These are phyloP conservation scores for Vigna trinervia DNA, from an alignment of 306 rosid species.

Conservation along the genomic window DNA sequence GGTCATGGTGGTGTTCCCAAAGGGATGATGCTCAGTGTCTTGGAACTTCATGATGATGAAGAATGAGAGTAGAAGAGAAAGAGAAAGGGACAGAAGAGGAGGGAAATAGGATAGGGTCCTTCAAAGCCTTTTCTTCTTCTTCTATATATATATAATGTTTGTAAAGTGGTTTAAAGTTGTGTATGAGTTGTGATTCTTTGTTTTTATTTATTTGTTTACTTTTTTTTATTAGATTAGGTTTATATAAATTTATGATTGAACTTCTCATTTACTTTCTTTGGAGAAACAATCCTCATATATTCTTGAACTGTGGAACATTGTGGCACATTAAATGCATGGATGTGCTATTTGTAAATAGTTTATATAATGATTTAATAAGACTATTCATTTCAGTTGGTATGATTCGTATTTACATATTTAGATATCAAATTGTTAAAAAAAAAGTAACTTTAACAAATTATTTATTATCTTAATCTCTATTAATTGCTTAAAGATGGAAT, in stretches of 20 bases:
- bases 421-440: too few species aligned
- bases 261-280: neutral
- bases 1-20: constrained; percentile 41
- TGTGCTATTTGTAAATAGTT: neutral
- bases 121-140: neutral
- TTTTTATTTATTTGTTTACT: neutral
- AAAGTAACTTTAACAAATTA: too few species aligned
- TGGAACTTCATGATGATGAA: constrained; percentile 64
- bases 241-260: neutral
- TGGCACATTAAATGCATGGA: neutral
- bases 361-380: neutral
- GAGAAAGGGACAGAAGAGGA: constrained; percentile 19
- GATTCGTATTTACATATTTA: too few species aligned
- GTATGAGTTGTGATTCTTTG: neutral
- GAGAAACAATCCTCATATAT: neutral
- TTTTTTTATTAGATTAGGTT: neutral
- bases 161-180: neutral
- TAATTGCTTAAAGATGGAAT: too few species aligned
- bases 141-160: neutral
- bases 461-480: too few species aligned
- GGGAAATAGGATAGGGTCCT: neutral
- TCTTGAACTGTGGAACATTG: neutral
- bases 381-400: neutral
- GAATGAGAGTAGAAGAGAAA: constrained; percentile 20
- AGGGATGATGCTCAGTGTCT: constrained; percentile 42